Percentiles rank a stretch among this genome's conserved stretches.
These are phyloP conservation scores for Amanita polypyramis DNA, from an alignment of 768 basidiomycete genomes.

Conservation along the genomic window DNA sequence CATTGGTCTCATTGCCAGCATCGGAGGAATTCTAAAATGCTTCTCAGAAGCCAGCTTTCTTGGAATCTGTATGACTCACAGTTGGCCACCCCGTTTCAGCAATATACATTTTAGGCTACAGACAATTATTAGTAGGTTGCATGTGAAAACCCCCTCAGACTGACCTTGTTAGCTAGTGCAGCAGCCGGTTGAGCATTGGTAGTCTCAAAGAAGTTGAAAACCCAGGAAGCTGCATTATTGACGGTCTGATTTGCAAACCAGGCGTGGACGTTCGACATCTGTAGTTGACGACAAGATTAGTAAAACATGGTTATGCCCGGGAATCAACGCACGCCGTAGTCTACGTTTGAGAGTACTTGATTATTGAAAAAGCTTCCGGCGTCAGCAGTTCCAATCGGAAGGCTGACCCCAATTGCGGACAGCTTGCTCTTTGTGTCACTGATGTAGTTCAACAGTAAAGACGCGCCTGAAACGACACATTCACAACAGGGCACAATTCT, in stretches of 20 bases:
- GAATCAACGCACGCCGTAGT: conserved; percentile 51
- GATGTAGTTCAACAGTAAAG: conserved; percentile 53
- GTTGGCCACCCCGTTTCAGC: conserved; percentile 86
- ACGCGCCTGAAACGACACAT: conserved; percentile 33
- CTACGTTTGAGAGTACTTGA: conserved; percentile 44
- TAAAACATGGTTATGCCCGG: not conserved
- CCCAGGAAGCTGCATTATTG: conserved; percentile 74
- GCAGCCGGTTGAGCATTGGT: conserved; percentile 54
- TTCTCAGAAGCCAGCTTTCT: not conserved
- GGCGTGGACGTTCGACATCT: conserved; percentile 89
- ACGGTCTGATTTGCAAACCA: conserved; percentile 83
- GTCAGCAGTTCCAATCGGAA: conserved; percentile 75
- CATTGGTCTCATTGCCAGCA: conserved; percentile 47
- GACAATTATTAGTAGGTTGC: conserved; percentile 2
- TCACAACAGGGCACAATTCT: not conserved
- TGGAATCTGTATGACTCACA: conserved; percentile 24
- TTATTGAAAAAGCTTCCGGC: conserved; percentile 80
- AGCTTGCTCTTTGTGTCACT: conserved; percentile 50
- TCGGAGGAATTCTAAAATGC: conserved; percentile 43
- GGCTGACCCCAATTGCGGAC: conserved; percentile 33
- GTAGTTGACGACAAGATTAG: not conserved
- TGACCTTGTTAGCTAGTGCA: conserved; percentile 46
- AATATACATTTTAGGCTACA: conserved; percentile 68
- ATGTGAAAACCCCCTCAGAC: not conserved
- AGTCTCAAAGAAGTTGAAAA: conserved; percentile 62